These are phyloP conservation scores for Dactylis glomerata DNA, from an alignment of 176 grass and related monocot genomes.

Conservation along the genomic window DNA sequence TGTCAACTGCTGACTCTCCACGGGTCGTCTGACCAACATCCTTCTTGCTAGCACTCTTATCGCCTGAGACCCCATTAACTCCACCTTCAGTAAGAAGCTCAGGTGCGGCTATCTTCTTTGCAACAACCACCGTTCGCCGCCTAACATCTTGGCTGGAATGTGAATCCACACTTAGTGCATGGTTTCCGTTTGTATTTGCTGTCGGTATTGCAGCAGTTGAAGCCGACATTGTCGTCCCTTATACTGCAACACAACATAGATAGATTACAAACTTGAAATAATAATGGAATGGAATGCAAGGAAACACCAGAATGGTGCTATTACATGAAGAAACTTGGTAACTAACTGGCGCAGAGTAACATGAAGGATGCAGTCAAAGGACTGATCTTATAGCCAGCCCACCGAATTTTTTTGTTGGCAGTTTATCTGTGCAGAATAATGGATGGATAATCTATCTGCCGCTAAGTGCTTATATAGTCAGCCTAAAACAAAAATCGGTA, in stretches of 20 bases:
- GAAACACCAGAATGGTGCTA: conserved; percentile 3
- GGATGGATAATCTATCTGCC: neutral
- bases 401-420: neutral
- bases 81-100: conserved; percentile 38
- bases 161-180: conserved; percentile 60
- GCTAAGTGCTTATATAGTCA: neutral
- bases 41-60: conserved; percentile 36
- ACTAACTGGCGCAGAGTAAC: neutral
- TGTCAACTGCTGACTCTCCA: conserved; percentile 53
- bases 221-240: conserved; percentile 51
- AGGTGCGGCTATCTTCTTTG: conserved; percentile 43
- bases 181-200: conserved; percentile 47
- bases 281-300: conserved; percentile 24
- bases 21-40: conserved; percentile 48
- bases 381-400: neutral
- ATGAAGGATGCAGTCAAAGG: neutral
- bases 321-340: neutral
- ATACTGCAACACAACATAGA: conserved; percentile 7
- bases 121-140: conserved; percentile 44
- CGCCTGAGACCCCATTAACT: conserved; percentile 30
- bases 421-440: neutral
- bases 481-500: neutral
- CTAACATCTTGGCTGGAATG: conserved; percentile 60
- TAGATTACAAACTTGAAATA: neutral
- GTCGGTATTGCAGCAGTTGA: conserved; percentile 54